Percentiles rank a stretch among this genome's conserved stretches.
phyloP scores from a whole-genome alignment of 805 yeast species.

The Kurtzmaniella cleridarum region DNA sequence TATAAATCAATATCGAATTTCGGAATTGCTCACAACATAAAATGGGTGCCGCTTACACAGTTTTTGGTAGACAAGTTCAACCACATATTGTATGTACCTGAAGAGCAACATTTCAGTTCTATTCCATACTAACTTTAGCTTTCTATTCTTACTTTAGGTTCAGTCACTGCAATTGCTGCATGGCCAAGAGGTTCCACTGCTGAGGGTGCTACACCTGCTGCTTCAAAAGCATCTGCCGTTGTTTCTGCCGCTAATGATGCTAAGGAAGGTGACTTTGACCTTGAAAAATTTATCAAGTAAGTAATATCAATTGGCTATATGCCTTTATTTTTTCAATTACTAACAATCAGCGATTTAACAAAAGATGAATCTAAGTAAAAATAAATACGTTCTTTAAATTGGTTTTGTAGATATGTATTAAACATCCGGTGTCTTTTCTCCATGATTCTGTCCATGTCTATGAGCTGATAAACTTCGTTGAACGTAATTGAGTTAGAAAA shows the following conservation, averaged over 20 bases:
- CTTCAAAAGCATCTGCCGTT: conserved; percentile 17
- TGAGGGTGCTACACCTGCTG: conserved; percentile 15
- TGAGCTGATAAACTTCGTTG: too few relatives aligned
- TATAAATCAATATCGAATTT: too few relatives aligned
- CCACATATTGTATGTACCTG: conserved; percentile 36
- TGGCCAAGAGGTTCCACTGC: conserved; percentile 28
- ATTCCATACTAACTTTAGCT: conserved; percentile 23
- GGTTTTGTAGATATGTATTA: too few relatives aligned
- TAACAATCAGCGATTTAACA: conserved; percentile 33
- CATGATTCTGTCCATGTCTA: too few relatives aligned
- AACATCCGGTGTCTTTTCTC: too few relatives aligned
- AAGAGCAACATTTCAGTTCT: conserved; percentile 4
- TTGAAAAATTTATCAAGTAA: conserved; percentile 39
- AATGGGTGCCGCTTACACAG: conserved; percentile 40
- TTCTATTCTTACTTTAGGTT: conserved; percentile 34
- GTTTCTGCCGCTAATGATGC: conserved; percentile 16
- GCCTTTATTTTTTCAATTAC: conserved; percentile 6
- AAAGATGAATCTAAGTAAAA: conserved; percentile 35
- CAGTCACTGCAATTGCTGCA: conserved; percentile 32
- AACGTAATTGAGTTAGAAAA: too few relatives aligned
- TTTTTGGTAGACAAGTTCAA: conserved; percentile 42
- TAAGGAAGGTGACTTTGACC: conserved; percentile 39
- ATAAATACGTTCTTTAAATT: background rate
- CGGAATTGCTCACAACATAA: conserved; percentile 1
- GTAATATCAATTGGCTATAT: conserved; percentile 12